Evolutionary conservation across 768 basidiomycete species (phyloP).

Genomic region (Rhizopogon rudus): DNA sequence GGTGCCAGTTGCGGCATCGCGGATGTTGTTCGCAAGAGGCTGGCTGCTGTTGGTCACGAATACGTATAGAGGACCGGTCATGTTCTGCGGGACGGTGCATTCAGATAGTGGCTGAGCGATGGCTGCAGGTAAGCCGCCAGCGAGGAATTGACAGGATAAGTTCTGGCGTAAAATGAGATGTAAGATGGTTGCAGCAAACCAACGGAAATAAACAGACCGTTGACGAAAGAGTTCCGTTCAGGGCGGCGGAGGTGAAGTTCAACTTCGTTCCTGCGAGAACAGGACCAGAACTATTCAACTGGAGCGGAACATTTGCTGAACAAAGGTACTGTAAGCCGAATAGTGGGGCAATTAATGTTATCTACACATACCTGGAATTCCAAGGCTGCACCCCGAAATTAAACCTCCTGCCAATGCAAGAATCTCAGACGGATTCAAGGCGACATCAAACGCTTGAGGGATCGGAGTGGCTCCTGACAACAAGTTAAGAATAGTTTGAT

Average conservation of each 20-base stretch:
- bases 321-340: neutral
- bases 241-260: conserved; percentile 51
- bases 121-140: conserved; percentile 53
- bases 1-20: conserved; percentile 18
- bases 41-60: conserved; percentile 61
- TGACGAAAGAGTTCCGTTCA: conserved; percentile 43
- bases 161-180: conserved; percentile 28
- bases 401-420: conserved; percentile 65
- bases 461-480: conserved; percentile 52
- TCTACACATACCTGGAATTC: conserved; percentile 42
- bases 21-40: conserved; percentile 57
- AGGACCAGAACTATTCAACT: conserved; percentile 59
- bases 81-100: conserved; percentile 59
- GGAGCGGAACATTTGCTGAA: conserved; percentile 54
- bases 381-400: conserved; percentile 64
- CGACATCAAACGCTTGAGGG: conserved; percentile 68
- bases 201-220: conserved; percentile 28
- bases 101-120: conserved; percentile 52
- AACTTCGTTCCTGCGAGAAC: conserved; percentile 55
- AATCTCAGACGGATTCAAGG: conserved; percentile 64
- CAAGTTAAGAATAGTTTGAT: conserved; percentile 74
- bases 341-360: neutral
- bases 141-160: conserved; percentile 72
- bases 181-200: neutral
- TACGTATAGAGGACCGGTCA: conserved; percentile 74